These are phyloP conservation scores for Suhomyces sp. DNA, from an alignment of 805 yeast species.

Conservation along the genomic window DNA sequence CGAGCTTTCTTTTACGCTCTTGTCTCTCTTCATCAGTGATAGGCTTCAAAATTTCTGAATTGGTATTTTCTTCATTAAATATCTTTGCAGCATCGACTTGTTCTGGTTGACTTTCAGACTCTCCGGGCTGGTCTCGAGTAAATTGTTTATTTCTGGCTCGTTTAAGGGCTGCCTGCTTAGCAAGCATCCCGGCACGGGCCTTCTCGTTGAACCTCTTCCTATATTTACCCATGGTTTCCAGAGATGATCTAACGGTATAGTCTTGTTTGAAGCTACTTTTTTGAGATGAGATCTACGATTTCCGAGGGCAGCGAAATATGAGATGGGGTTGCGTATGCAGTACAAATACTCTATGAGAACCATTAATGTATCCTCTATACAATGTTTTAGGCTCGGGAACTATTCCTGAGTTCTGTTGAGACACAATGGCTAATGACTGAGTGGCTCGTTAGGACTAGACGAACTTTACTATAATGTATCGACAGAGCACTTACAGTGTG, in stretches of 20 bases:
- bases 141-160: conserved; percentile 69
- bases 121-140: conserved; percentile 42
- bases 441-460: background rate
- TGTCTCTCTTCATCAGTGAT: conserved; percentile 60
- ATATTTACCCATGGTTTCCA: conserved; percentile 66
- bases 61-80: conserved; percentile 41
- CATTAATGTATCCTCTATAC: background rate
- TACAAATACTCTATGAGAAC: background rate
- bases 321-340: background rate
- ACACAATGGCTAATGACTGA: background rate
- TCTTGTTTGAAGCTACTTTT: background rate
- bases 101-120: conserved; percentile 16
- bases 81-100: conserved; percentile 3
- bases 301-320: background rate
- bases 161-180: conserved; percentile 70
- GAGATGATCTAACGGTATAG: background rate
- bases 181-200: conserved; percentile 81
- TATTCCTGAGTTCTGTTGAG: background rate
- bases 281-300: conserved; percentile 4
- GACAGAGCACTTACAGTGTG: background rate
- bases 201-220: conserved; percentile 79
- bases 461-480: background rate
- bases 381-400: background rate
- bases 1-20: conserved; percentile 62
- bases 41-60: conserved; percentile 61